These are phyloP conservation scores for Plantago coronopus DNA, from an alignment of 305 asterid species.

Conservation along the genomic window DNA sequence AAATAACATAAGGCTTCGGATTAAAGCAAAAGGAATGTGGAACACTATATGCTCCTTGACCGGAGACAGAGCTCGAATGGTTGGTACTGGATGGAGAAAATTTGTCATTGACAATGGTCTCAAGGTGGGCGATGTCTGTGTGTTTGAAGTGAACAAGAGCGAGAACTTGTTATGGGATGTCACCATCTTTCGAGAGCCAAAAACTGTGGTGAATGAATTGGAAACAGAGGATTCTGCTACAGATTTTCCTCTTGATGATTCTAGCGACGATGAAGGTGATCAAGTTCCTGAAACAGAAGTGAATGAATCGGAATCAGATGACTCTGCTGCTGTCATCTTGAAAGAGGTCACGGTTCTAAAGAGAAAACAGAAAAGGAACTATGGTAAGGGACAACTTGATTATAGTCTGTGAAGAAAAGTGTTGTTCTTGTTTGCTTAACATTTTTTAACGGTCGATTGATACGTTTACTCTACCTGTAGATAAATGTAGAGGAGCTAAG, in stretches of 20 bases:
- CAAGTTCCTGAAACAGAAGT: background rate
- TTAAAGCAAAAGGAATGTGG: constrained; percentile 16
- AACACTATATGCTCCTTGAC: background rate
- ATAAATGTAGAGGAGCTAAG: background rate
- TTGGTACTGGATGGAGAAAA: constrained; percentile 22
- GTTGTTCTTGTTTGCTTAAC: background rate
- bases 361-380: background rate
- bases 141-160: constrained; percentile 19
- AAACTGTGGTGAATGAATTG: background rate
- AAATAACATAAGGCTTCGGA: background rate
- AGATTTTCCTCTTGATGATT: constrained; percentile 14
- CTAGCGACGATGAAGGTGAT: background rate
- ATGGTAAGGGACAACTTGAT: constrained; percentile 5
- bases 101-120: constrained; percentile 27
- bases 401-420: background rate
- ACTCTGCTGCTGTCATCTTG: constrained; percentile 17
- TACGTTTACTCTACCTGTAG: background rate
- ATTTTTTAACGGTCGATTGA: background rate
- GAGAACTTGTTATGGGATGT: constrained; percentile 20
- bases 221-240: constrained; percentile 12
- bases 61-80: background rate
- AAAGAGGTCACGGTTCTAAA: background rate
- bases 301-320: constrained; percentile 4
- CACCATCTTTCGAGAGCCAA: constrained; percentile 6
- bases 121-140: constrained; percentile 27